Evolutionary conservation across 495 filamentous ascomycete genomes (phyloP), one percentile per base, ranked within the genome.

Genomic region (Aspergillus wentii): DNA sequence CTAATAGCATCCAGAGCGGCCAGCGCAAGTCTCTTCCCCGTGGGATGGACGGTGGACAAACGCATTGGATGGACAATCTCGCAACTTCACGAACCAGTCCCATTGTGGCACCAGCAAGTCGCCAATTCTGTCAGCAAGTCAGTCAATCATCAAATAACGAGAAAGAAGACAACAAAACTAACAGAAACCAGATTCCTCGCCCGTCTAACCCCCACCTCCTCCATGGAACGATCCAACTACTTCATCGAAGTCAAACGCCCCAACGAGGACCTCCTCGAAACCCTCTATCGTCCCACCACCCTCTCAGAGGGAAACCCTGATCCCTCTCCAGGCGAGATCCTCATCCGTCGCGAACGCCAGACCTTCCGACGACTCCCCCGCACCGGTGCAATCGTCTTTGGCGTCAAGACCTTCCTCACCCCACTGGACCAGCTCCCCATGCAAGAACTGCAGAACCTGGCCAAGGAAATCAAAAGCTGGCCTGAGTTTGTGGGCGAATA

Each of bases 1-100:
- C 29, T 47, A 35, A 47, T 29, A 17, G 10, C 15, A 11, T 33
- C 18, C 43, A 73, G 75, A 8, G 57, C 64, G n/a, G 76, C 74
- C 16, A 77, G 73, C 38, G 75, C 75, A 17, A 80, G 69, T 29
- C 56, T 77, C 4, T 78, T 76, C 40, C 76, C 76, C 0, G 70
- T 72, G 1, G 76, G 75, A 10, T 80, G 76, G 76, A 67, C 65
- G 9, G 64, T 80, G 1, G 48, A 69, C 33, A 60, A 75, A 37
- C 65, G 74, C 14, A 77, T 80, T 35, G 74, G 73, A 16, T 72
- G 62, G 51, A 69, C 68, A 5, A 68, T 78, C 40, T 66, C 65
- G n/a, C 56, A 61, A 28, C 54, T 80, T 19, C 73, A 79, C 38
- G 52, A 49, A 15, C 67, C 71, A 2, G 72, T 78, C 1, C 74